These are phyloP conservation scores for Thyridium curvatum DNA, from an alignment of 2,329 filamentous ascomycete species.

Conservation along the genomic window DNA sequence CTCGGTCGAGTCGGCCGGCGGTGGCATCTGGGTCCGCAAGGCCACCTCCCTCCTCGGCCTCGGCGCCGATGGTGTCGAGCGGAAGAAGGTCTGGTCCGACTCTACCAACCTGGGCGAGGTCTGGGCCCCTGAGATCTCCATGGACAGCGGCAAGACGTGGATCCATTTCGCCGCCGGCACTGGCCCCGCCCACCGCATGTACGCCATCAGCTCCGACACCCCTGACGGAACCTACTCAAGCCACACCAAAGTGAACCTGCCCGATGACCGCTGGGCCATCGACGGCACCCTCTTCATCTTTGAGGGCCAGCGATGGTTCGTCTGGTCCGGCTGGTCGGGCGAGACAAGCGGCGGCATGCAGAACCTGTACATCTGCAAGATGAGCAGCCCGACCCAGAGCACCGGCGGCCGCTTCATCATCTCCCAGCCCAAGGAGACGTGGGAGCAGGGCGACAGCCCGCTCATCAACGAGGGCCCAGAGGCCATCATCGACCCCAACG, in stretches of 20 bases:
- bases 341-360: conserved; percentile 9
- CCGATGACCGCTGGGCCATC: conserved; percentile 17
- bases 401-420: conserved; percentile 13
- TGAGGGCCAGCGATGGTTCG: conserved; percentile 12
- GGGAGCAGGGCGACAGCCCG: conserved; percentile 12
- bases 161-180: conserved; percentile 14
- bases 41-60: conserved; percentile 11
- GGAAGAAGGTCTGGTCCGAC: conserved; percentile 7
- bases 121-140: conserved; percentile 9
- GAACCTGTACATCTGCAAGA: conserved; percentile 15
- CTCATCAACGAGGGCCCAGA: conserved; percentile 17
- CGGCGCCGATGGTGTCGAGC: conserved; percentile 4
- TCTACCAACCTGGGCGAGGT: conserved; percentile 4
- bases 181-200: conserved; percentile 14
- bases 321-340: conserved; percentile 16
- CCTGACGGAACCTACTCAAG: conserved; percentile 9
- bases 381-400: conserved; percentile 11
- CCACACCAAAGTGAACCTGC: conserved; percentile 12
- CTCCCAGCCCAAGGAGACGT: conserved; percentile 15
- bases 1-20: conserved; percentile 14
- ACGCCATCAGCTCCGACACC: conserved; percentile 12
- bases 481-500: conserved; percentile 14
- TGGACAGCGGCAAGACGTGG: conserved; percentile 8
- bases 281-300: conserved; percentile 14
- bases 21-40: conserved; percentile 12